Conservation (phyloP, 768 basidiomycete species). For the Pleurotus pulmonarius region DNA sequence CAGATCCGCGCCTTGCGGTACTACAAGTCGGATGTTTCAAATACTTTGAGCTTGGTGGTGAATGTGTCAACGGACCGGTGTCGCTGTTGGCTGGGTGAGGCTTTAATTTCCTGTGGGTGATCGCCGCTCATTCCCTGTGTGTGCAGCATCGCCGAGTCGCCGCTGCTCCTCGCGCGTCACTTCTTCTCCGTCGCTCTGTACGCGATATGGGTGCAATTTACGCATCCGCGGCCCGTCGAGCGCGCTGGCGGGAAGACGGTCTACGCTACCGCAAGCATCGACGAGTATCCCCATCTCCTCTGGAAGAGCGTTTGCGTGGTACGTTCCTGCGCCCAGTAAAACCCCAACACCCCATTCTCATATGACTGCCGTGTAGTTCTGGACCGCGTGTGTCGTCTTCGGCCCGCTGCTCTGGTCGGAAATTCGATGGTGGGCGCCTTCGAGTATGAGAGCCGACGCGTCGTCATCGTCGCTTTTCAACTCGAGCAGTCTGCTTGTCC, state of each 20-base stretch:
- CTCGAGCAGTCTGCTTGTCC: background rate
- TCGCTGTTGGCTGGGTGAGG: slow-evolving; percentile 82
- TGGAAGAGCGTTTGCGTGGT: slow-evolving; percentile 69
- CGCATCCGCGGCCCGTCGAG: slow-evolving; percentile 32
- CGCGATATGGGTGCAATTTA: slow-evolving; percentile 88
- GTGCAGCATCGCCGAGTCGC: slow-evolving; percentile 74
- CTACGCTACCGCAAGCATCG: slow-evolving; percentile 38
- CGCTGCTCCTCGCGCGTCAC: slow-evolving; percentile 77
- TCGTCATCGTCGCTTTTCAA: background rate
- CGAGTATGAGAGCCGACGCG: slow-evolving; percentile 2
- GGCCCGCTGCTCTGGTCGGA: slow-evolving; percentile 87
- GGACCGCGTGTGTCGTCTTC: slow-evolving; percentile 88
- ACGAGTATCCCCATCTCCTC: slow-evolving; percentile 67
- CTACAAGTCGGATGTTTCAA: slow-evolving; percentile 90
- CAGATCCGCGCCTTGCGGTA: slow-evolving; percentile 35
- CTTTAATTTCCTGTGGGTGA: background rate
- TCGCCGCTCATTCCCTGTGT: background rate
- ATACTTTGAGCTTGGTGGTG: slow-evolving; percentile 93
- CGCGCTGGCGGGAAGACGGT: slow-evolving; percentile 31
- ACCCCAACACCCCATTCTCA: background rate
- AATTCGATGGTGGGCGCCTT: slow-evolving; percentile 65
- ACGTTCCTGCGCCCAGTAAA: slow-evolving; percentile 26
- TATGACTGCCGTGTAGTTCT: slow-evolving; percentile 52
- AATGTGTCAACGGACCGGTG: slow-evolving; percentile 85
- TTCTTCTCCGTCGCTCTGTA: slow-evolving; percentile 97